These are phyloP conservation scores for Cladosporium sp. DNA, from an alignment of 2,329 filamentous ascomycete species.

Conservation along the genomic window DNA sequence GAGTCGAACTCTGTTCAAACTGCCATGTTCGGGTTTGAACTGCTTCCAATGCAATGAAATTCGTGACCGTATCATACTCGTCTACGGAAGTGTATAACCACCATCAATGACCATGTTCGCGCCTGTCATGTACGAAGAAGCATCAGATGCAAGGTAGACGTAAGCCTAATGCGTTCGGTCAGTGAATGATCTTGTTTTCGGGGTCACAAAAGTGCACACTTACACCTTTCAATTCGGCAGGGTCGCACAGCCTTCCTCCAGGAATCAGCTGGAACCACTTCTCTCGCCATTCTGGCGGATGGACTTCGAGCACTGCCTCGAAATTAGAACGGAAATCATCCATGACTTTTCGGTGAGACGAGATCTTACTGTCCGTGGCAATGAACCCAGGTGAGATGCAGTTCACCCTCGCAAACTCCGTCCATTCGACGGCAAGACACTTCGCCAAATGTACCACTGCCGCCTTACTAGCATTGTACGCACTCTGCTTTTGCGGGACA, in stretches of 20 bases:
- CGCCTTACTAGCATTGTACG: slow-evolving; percentile 36
- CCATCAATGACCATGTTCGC: slow-evolving; percentile 46
- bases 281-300: slow-evolving; percentile 63
- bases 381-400: slow-evolving; percentile 74
- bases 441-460: slow-evolving; percentile 49
- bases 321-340: not conserved
- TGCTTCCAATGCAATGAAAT: no score
- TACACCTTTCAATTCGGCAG: slow-evolving; percentile 69
- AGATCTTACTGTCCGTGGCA: slow-evolving; percentile 54
- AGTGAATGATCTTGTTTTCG: no score
- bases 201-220: not conserved
- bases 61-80: no score
- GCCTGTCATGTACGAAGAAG: slow-evolving; percentile 72
- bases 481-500: slow-evolving; percentile 67
- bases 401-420: slow-evolving; percentile 68
- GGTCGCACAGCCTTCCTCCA: slow-evolving; percentile 69
- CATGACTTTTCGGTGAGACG: not conserved
- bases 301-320: slow-evolving; percentile 54
- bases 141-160: slow-evolving; percentile 75
- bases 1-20: no score
- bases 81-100: slow-evolving; percentile 47
- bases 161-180: slow-evolving; percentile 54
- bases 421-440: slow-evolving; percentile 71
- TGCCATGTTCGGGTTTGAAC: no score
- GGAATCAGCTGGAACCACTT: slow-evolving; percentile 60